Evolutionary conservation across 495 filamentous ascomycete genomes (phyloP), one percentile per base, ranked within the genome.

Genomic region (Penicillium coffeae): DNA sequence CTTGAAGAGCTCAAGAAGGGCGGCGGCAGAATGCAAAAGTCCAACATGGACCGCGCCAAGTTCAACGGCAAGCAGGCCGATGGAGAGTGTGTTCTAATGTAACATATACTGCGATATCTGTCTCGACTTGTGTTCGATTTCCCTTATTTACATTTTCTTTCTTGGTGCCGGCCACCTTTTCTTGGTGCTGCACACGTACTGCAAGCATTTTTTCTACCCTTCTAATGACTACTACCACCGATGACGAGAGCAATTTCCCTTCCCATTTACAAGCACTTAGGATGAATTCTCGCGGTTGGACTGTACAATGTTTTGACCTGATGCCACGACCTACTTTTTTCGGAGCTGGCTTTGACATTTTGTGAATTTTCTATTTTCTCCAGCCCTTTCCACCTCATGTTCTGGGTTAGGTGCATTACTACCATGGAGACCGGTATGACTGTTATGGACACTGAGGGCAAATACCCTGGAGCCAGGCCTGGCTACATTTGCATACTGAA

Each of bases 1-100:
- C 79, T 98, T 18, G 91, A 96, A 63, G 93, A 98, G 54, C 79
- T 98, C 39, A 93, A 93, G 66, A 78, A 81, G 48, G 82, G 84
- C 20, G 88, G 89, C 14, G 68, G 70, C 2, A 84, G 85, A 52
- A 84, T 81, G 56, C 74, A 82, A 45, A 83, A 90, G 39, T 90
- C 94, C 55, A 79, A 86, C 40, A 82, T 94, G 36, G 89, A 86
- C n/a, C 76, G 91, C 38, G 90, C 82, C 32, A 86, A 89, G 58
- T 84, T 88, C 25, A 82, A 86, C 62, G 25, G 25, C 25, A 90
- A 88, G 63, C 85, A 89, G 63, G 85, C 89, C 53, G 89, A 95
- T 55, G 70, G 70, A 3, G 90, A 96, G 45, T 96, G 91, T 66
- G 66, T 81, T 27, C 68, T 95, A 41, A 94, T 95, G 90, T 95